A percentile compares a stretch with the other conserved stretches of the same genome.
Evolutionary conservation across 23 red algal species (phyloP).

Genomic region (Gracilaria domingensis): DNA sequence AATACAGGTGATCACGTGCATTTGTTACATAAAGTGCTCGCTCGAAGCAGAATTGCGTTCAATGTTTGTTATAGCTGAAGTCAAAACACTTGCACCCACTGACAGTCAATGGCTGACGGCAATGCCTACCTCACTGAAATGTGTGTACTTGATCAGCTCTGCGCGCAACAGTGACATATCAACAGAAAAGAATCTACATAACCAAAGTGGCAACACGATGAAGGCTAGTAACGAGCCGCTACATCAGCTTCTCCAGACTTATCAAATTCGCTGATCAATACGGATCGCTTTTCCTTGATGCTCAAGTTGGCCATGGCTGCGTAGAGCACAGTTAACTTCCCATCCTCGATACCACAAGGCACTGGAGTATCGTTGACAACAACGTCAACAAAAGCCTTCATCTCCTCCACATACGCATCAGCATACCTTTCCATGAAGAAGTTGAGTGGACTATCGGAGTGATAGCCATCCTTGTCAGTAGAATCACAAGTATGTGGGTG

Average conservation of each 20-base stretch:
- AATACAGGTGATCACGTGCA: neutral
- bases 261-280: slow-evolving; percentile 77
- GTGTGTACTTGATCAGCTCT: neutral
- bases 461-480: slow-evolving; percentile 40
- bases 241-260: slow-evolving; percentile 6
- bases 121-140: neutral
- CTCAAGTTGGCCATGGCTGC: slow-evolving; percentile 83
- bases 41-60: neutral
- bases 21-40: neutral
- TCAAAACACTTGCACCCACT: neutral
- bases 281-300: slow-evolving; percentile 92
- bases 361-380: slow-evolving; percentile 72
- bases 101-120: neutral
- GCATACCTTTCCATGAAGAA: slow-evolving; percentile 99
- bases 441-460: slow-evolving; percentile 81
- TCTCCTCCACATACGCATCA: slow-evolving; percentile 91
- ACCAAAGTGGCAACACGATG: too few species aligned
- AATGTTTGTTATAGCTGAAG: neutral
- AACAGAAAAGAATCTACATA: slow-evolving; percentile 10
- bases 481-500: slow-evolving; percentile 86
- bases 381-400: slow-evolving; percentile 86
- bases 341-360: slow-evolving; percentile 81
- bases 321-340: slow-evolving; percentile 84
- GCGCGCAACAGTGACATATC: neutral
- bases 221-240: slow-evolving; percentile 17